Conservation (phyloP, 169 alveolate species). For the Plasmodium reichenowi region DNA sequence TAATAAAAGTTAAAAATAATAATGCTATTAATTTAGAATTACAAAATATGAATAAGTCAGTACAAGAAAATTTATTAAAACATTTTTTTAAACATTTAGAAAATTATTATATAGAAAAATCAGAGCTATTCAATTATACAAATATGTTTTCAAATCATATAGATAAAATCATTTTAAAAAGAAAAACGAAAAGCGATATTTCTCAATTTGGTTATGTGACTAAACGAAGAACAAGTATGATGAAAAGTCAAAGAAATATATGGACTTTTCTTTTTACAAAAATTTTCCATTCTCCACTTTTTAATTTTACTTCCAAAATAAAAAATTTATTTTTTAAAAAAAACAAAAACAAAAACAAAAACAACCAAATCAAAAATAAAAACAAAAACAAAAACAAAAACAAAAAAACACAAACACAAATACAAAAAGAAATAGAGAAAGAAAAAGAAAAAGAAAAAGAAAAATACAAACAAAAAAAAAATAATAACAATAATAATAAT, state of each 20-base stretch:
- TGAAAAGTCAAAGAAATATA: slow-evolving; percentile 3
- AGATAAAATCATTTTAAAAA: slow-evolving; percentile 1
- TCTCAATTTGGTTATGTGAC: slow-evolving; percentile 17
- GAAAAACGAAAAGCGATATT: not conserved
- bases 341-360: slow-evolving; percentile 1
- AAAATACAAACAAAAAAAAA: not conserved
- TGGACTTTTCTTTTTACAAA: not conserved
- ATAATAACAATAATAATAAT: no score
- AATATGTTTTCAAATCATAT: slow-evolving; percentile 22
- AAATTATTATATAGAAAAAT: slow-evolving; percentile 63
- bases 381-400: not conserved
- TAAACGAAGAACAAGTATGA: slow-evolving; percentile 1
- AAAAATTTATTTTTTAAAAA: not conserved
- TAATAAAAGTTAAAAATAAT: slow-evolving; percentile 69
- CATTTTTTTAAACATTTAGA: slow-evolving; percentile 74
- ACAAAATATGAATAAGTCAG: slow-evolving; percentile 28
- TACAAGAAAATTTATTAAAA: slow-evolving; percentile 54
- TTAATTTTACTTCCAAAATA: not conserved
- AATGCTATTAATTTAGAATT: slow-evolving; percentile 35
- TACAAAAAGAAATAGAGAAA: slow-evolving; percentile 8
- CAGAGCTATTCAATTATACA: slow-evolving; percentile 19
- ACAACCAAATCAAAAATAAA: not conserved
- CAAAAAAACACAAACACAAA: not conserved
- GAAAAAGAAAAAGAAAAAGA: slow-evolving; percentile 11
- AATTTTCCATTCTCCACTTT: not conserved